Evolutionary conservation across 306 rosid species (phyloP), one percentile per base, ranked within the genome.

Genomic region (Vigna reflexopilosa): DNA sequence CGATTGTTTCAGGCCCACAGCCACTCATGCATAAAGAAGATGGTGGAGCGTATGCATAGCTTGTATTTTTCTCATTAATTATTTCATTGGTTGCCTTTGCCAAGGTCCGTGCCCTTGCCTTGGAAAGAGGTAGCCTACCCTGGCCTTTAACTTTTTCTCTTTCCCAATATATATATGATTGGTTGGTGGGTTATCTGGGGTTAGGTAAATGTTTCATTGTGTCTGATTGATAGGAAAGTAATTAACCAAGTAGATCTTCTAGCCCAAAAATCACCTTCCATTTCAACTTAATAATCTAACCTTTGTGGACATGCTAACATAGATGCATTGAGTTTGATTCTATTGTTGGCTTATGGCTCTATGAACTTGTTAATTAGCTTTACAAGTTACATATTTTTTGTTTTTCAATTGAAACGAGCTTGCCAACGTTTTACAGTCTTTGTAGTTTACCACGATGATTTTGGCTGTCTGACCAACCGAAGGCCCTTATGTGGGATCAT

Each of bases 1-100:
- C 26, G 77, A 73, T 24, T 73, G 77, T 14, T 73, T 73, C 77
- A 56, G 77, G 67, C 77, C 77, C 55, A 73, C 77, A 14, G 77
- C 77, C 4, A 73, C 77, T 28, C 77, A 56, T 73, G 77, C 77
- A 56, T 73, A 22, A 16, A 56, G 54, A 56, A 40, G 67, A 20
- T 6, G 17, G 52, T 16, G 34, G 16, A 73, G 67, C 54, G 17
- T 40, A 4, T 19, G 36, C 54, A 56, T 55, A 70, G 63, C 28
- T 50, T 52, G 76, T 52, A 34, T 51, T 71, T 71, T 71, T 71
- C 36, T 71, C 76, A 11, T 71, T 17, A 52, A 54, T 71, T 52
- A 71, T 71, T 71, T 71, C 20, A 32, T 71, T 71, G 76, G 64
- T 52, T 71, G 64, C 64, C 64, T 20, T 52, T 71, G 64, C 7